A percentile compares a stretch with the other conserved stretches of the same genome.
Conservation (phyloP, 176 grass and related monocot species). For the Aegilops tauschii region DNA sequence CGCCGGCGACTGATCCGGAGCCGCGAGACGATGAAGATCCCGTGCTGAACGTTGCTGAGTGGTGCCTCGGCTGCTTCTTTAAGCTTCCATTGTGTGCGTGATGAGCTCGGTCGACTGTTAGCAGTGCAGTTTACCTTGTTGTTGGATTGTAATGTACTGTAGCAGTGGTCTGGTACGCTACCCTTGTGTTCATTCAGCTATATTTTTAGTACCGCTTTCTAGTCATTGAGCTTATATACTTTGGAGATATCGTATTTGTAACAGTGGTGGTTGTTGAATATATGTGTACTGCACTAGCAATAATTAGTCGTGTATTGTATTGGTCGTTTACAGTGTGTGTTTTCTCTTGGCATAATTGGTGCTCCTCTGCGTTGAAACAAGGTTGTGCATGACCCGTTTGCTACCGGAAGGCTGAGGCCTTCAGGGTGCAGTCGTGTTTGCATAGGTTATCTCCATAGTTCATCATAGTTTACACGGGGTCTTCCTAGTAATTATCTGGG, state of each 20-base stretch:
- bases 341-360: neutral
- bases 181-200: neutral
- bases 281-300: neutral
- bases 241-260: neutral
- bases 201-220: neutral
- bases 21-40: neutral
- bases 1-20: neutral
- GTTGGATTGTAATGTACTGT: neutral
- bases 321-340: neutral
- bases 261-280: neutral
- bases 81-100: neutral
- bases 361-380: too few species aligned
- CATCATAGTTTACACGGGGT: too few species aligned
- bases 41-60: neutral
- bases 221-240: neutral
- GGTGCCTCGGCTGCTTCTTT: neutral
- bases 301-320: neutral
- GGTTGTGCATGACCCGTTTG: too few species aligned
- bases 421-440: too few species aligned
- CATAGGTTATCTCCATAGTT: too few species aligned
- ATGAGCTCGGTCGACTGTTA: neutral
- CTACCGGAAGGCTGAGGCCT: too few species aligned
- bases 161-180: neutral
- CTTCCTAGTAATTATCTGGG: too few species aligned
- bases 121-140: neutral